Evolutionary conservation across 768 basidiomycete species (phyloP).

Genomic region (Tricholoma saponaceum): DNA sequence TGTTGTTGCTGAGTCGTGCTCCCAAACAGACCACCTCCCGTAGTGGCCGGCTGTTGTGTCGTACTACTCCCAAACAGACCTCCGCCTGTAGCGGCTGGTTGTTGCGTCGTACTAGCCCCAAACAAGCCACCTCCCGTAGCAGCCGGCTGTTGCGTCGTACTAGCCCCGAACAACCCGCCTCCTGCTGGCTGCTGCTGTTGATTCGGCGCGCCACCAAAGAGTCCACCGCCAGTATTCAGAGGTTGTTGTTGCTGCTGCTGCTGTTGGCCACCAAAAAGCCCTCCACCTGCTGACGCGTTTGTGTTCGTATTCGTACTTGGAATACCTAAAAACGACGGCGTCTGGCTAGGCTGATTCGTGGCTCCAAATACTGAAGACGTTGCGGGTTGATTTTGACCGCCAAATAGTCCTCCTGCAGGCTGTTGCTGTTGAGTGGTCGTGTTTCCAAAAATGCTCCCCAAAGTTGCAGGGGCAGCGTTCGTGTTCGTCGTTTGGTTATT

Average conservation of each 20-base stretch:
- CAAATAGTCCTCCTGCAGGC: constrained; percentile 25
- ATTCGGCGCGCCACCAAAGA: constrained; percentile 20
- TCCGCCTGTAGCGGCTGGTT: too few relatives aligned
- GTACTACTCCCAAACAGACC: constrained; percentile 24
- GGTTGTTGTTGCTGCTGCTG: constrained; percentile 23
- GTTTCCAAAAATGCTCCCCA: constrained; percentile 25
- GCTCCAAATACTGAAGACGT: constrained; percentile 14
- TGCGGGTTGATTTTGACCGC: constrained; percentile 14
- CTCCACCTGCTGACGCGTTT: constrained; percentile 9
- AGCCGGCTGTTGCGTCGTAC: too few relatives aligned
- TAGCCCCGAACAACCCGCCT: constrained; percentile 24
- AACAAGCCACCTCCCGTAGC: too few relatives aligned
- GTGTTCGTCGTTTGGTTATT: constrained; percentile 10
- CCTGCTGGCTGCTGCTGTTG: constrained; percentile 13
- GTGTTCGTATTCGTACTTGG: constrained; percentile 8
- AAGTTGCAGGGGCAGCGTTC: constrained; percentile 4
- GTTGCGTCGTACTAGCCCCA: too few relatives aligned
- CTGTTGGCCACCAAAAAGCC: constrained; percentile 16
- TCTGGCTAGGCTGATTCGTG: constrained; percentile 8
- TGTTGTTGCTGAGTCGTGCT: too few relatives aligned
- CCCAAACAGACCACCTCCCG: too few relatives aligned
- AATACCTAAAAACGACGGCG: constrained; percentile 13
- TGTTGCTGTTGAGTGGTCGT: constrained; percentile 19
- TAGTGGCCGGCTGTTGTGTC: too few relatives aligned
- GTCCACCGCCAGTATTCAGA: constrained; percentile 15